These are phyloP conservation scores for Larix sibirica DNA, from an alignment of 83 land plant genomes.

Conservation along the genomic window DNA sequence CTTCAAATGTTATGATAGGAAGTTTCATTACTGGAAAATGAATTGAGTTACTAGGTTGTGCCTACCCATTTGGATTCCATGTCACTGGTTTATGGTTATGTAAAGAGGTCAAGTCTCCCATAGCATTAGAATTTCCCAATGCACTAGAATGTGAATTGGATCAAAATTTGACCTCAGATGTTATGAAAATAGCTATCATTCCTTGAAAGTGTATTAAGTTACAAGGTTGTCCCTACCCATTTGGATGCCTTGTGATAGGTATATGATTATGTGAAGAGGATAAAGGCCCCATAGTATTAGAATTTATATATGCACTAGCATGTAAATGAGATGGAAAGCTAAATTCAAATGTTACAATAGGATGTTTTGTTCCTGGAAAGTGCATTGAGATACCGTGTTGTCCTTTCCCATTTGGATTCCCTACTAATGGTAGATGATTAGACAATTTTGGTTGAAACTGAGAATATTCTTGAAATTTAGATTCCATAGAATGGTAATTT, in stretches of 20 bases:
- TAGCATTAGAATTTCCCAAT: background rate
- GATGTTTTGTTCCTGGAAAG: background rate
- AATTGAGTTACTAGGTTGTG: background rate
- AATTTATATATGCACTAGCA: background rate
- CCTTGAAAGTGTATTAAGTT: background rate
- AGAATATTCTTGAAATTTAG: background rate
- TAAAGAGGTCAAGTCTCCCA: background rate
- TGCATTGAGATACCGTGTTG: background rate
- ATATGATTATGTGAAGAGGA: background rate
- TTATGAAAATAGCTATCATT: background rate
- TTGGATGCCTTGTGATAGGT: background rate
- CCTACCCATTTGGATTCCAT: slow-evolving; percentile 1
- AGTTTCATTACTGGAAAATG: background rate
- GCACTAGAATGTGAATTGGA: background rate
- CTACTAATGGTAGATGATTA: background rate
- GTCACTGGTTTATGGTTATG: too few relatives aligned
- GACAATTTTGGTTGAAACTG: background rate
- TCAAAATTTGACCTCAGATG: background rate
- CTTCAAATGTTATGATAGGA: background rate
- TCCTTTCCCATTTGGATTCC: background rate
- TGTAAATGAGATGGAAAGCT: slow-evolving; percentile 4
- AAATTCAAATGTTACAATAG: background rate
- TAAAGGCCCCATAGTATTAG: slow-evolving; percentile 1
- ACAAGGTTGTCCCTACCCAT: background rate
- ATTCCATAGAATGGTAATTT: background rate